These are phyloP conservation scores for Rhizophagus sp. DNA, from an alignment of 192 early-diverging fungal genomes.

Conservation along the genomic window DNA sequence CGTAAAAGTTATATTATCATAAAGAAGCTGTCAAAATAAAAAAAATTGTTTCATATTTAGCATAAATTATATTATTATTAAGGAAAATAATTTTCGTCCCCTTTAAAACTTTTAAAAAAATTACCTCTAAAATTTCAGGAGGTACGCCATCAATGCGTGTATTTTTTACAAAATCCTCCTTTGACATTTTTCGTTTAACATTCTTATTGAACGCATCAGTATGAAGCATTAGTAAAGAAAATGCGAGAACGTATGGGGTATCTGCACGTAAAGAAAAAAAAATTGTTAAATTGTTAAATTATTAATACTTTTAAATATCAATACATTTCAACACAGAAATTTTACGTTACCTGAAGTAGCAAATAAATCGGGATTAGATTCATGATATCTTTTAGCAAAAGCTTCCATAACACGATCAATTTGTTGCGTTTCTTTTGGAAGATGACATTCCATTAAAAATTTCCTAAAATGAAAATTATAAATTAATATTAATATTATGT, in stretches of 20 bases:
- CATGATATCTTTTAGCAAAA: constrained; percentile 73
- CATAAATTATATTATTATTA: not conserved
- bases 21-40: constrained; percentile 47
- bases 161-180: constrained; percentile 72
- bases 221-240: constrained; percentile 80
- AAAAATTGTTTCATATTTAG: not conserved
- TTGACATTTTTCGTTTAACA: constrained; percentile 80
- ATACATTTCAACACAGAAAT: not conserved
- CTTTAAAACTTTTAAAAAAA: not conserved
- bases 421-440: constrained; percentile 83
- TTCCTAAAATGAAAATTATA: constrained; percentile 46
- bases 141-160: constrained; percentile 72
- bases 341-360: constrained; percentile 42
- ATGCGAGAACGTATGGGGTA: constrained; percentile 74
- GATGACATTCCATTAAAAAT: constrained; percentile 68
- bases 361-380: constrained; percentile 66
- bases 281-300: no score
- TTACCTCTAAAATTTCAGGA: constrained; percentile 71
- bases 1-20: constrained; percentile 57
- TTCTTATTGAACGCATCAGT: constrained; percentile 86
- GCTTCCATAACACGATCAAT: constrained; percentile 78
- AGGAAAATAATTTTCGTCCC: not conserved
- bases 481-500: no score
- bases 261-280: constrained; percentile 45
- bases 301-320: no score